phyloP scores from a whole-genome alignment of 352 stramenopile species.

The Phytophthora colocasiae region DNA sequence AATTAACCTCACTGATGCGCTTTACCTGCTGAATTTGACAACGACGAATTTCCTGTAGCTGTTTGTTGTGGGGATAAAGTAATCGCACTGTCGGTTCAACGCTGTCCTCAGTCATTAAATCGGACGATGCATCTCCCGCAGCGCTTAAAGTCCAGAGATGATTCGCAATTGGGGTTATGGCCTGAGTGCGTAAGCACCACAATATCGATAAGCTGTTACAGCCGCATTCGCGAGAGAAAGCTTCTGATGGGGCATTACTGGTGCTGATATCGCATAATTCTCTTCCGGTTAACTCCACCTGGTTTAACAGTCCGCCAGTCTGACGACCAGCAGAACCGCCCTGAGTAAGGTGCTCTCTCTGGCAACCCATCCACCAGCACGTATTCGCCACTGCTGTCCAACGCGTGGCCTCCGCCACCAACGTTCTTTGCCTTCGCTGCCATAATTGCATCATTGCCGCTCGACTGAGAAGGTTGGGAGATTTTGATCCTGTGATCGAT shows the following conservation, averaged over 20 bases:
- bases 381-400: constrained; percentile 75
- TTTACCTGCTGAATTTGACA: constrained; percentile 36
- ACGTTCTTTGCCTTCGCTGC: constrained; percentile 28
- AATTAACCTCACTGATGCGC: constrained; percentile 39
- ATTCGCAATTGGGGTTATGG: constrained; percentile 69
- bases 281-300: constrained; percentile 12
- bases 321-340: constrained; percentile 9
- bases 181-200: constrained; percentile 65
- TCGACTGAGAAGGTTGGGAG: constrained; percentile 6
- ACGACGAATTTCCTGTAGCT: constrained; percentile 14
- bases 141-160: constrained; percentile 64
- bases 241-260: constrained; percentile 3
- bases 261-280: constrained; percentile 2
- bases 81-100: constrained; percentile 6
- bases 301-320: neutral
- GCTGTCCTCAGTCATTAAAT: constrained; percentile 7
- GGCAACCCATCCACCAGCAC: constrained; percentile 62
- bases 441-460: constrained; percentile 10
- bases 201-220: constrained; percentile 76
- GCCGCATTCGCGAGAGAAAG: constrained; percentile 53
- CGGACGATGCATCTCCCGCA: constrained; percentile 4
- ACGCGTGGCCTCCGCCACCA: constrained; percentile 14
- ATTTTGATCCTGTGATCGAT: constrained; percentile 28
- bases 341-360: constrained; percentile 30
- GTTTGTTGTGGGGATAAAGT: constrained; percentile 28